Base-by-base conservation (phyloP, 306 rosid genomes). In the Carpinus fangiana region DNA sequence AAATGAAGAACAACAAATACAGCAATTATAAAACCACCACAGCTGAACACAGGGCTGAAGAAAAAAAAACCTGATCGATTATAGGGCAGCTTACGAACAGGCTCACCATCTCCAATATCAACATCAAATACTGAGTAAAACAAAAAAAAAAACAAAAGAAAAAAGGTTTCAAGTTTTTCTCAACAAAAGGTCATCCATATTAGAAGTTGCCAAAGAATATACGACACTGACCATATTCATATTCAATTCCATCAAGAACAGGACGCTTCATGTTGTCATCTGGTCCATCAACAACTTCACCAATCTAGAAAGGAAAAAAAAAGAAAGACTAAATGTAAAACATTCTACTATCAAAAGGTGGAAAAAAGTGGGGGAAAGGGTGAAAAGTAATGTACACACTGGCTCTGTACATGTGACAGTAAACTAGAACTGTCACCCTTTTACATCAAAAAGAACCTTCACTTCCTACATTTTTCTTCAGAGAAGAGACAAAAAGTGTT, bases 221-320 rank as follows among this genome's bases (percentile, higher is more conserved):
- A 72, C 53, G 80, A 86, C 76, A 70, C 91, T 85, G 51, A 95
- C 98, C 98, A 77, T 92, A 76, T 70, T 95, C 98, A 46, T 95
- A 95, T 76, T 92, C 96, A 83, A 73, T 48, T 80, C 98, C 98
- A 78, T 91, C 93, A 65, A 84, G 82, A 75, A 78, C 64, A 69
- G 95, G 89, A 62, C 87, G 94, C 87, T 64, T 86, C 76, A 86
- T 54, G 71, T 71, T 52, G 46, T 84, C 93, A 65, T 94, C 98
- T 17, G 98, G 98, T 79, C 96, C 98, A 84, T 95, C 98, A 82
- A 95, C 98, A 87, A 95, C 98, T 87, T 95, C 98, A 70, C 98
- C 98, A 84, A 95, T 92, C 98, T 95, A 70, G 4, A 60, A 45
- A 70, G 4, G 55, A 36, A 64, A 65, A 61, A 59, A 80, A 68